These are phyloP conservation scores for Baeospora myosura DNA, from an alignment of 1,284 basidiomycete species.

Conservation along the genomic window DNA sequence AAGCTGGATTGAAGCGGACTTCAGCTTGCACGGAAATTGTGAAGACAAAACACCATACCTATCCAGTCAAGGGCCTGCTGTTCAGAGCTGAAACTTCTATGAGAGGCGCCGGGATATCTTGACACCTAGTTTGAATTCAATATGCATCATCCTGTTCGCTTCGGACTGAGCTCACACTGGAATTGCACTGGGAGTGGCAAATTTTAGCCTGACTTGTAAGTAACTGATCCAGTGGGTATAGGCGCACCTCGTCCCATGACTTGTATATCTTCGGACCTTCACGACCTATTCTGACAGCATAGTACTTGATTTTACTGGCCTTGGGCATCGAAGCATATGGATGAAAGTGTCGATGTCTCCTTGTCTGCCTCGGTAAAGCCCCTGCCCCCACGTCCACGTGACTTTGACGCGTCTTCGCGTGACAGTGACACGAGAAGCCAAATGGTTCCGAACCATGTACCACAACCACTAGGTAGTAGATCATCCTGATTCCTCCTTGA, in stretches of 20 bases:
- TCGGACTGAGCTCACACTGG: constrained; percentile 22
- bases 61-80: constrained; percentile 42
- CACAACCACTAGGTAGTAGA: too few species aligned
- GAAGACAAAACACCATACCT: constrained; percentile 7
- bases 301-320: constrained; percentile 39
- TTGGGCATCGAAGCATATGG: constrained; percentile 22
- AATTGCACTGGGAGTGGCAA: constrained; percentile 29
- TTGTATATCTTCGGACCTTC: constrained; percentile 45
- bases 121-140: constrained; percentile 29
- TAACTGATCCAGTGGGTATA: background rate
- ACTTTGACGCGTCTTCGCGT: background rate
- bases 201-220: background rate
- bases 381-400: background rate
- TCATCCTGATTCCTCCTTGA: too few species aligned
- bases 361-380: too few species aligned
- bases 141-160: background rate
- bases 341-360: too few species aligned
- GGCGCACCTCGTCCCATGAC: constrained; percentile 47
- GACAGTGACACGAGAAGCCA: too few species aligned
- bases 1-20: background rate
- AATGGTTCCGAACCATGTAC: too few species aligned
- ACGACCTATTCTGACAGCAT: constrained; percentile 49
- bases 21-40: background rate
- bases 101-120: constrained; percentile 37
- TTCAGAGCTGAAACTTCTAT: constrained; percentile 40